phyloP scores from a whole-genome alignment of 257 asterid species.

The Petunia secreta region DNA sequence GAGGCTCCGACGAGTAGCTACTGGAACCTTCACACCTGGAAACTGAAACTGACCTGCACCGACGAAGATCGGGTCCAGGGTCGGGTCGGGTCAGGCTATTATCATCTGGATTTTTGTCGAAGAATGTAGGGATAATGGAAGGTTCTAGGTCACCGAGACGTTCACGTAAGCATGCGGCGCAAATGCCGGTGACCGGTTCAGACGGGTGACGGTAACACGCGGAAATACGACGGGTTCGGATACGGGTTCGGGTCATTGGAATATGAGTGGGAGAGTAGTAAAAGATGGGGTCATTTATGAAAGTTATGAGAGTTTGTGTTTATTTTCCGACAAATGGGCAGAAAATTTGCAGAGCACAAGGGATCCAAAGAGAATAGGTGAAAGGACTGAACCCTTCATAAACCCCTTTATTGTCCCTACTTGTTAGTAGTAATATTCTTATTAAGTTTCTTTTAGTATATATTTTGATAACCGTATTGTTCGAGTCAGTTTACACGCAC shows the following conservation, averaged over 20 bases:
- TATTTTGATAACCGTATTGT: no score
- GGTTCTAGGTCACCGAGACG: conserved; percentile 53
- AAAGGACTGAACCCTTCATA: conserved; percentile 50
- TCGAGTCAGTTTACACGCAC: no score
- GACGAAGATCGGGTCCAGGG: conserved; percentile 60
- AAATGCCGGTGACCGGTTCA: conserved; percentile 80
- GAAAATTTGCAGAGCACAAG: conserved; percentile 38
- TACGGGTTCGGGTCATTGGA: conserved; percentile 62
- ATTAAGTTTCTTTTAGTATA: no score
- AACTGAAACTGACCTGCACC: conserved; percentile 70
- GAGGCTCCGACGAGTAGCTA: conserved; percentile 50
- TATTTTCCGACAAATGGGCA: conserved; percentile 22
- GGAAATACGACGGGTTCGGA: conserved; percentile 63
- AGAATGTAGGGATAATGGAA: conserved; percentile 26
- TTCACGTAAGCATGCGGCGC: conserved; percentile 94
- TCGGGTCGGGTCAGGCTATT: background rate
- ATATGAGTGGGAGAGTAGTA: background rate
- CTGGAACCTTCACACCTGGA: conserved; percentile 54
- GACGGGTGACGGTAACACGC: conserved; percentile 87
- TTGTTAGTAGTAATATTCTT: background rate
- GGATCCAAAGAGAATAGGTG: conserved; percentile 42
- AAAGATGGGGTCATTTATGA: conserved; percentile 19
- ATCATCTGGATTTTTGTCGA: background rate
- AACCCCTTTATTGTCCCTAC: conserved; percentile 42
- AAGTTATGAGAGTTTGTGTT: background rate